Evolutionary conservation across 495 filamentous ascomycete species (phyloP).

Genomic region (Daldinia concentrica): DNA sequence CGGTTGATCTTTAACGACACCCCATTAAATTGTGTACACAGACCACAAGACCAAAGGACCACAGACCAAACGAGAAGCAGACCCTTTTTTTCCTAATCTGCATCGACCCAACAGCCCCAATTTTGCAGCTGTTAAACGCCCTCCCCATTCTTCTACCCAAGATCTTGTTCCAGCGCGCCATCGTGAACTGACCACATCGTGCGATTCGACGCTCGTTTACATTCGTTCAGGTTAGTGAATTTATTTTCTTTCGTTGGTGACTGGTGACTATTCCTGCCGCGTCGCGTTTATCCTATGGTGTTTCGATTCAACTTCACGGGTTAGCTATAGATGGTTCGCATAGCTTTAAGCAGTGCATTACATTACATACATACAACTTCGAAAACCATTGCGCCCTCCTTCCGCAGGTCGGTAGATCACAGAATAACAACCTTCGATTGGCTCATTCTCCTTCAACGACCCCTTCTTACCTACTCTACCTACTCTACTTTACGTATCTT

Average conservation of each 20-base stretch:
- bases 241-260: constrained; percentile 2
- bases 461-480: too few relatives aligned
- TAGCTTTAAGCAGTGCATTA: neutral
- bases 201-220: constrained; percentile 35
- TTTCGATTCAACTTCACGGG: constrained; percentile 3
- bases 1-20: constrained; percentile 27
- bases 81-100: constrained; percentile 36
- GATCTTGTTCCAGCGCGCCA: constrained; percentile 38
- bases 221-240: constrained; percentile 24
- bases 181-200: constrained; percentile 37
- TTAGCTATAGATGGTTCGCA: neutral
- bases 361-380: constrained; percentile 3
- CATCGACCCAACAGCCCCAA: constrained; percentile 27
- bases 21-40: constrained; percentile 1
- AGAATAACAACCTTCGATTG: constrained; percentile 27
- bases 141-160: constrained; percentile 31
- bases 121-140: constrained; percentile 33
- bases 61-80: neutral
- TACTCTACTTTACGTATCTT: too few relatives aligned
- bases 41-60: neutral
- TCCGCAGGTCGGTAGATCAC: constrained; percentile 34
- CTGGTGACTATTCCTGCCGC: neutral
- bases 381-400: constrained; percentile 25
- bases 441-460: constrained; percentile 1
- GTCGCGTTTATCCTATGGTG: constrained; percentile 11